A percentile compares a stretch with the other conserved stretches of the same genome.
These are phyloP conservation scores for Pythium phragmiticola DNA, from an alignment of 352 stramenopile genomes.

Conservation along the genomic window DNA sequence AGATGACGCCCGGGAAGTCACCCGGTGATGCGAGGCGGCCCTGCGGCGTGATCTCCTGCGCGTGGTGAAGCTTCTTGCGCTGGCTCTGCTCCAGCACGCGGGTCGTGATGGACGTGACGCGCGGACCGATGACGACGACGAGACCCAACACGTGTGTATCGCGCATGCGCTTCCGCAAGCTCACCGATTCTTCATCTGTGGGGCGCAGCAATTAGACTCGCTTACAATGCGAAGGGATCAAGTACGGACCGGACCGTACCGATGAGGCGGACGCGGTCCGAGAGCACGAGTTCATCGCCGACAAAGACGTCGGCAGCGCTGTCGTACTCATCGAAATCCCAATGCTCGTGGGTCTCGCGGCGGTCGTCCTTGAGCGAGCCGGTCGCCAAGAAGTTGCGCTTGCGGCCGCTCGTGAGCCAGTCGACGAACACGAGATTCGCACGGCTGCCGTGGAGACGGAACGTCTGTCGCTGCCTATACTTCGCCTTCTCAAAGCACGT, in stretches of 20 bases:
- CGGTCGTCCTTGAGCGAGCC: slow-evolving; percentile 57
- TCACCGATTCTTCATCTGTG: slow-evolving; percentile 71
- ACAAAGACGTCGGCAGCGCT: slow-evolving; percentile 61
- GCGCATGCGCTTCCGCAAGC: slow-evolving; percentile 69
- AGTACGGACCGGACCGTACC: slow-evolving; percentile 29
- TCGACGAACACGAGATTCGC: slow-evolving; percentile 79
- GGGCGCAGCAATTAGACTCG: no score
- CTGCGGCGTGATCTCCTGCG: slow-evolving; percentile 69
- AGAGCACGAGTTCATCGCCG: slow-evolving; percentile 48
- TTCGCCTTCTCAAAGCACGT: slow-evolving; percentile 76
- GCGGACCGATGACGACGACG: slow-evolving; percentile 60
- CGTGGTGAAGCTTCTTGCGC: slow-evolving; percentile 74
- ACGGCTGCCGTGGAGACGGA: slow-evolving; percentile 38
- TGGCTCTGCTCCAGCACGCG: slow-evolving; percentile 61
- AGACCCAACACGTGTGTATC: slow-evolving; percentile 71
- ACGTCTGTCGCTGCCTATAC: slow-evolving; percentile 68
- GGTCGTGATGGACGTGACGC: slow-evolving; percentile 50
- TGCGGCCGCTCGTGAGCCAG: slow-evolving; percentile 84
- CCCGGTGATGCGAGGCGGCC: slow-evolving; percentile 49
- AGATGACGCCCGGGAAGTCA: slow-evolving; percentile 53
- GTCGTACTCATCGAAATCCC: slow-evolving; percentile 80
- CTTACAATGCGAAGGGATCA: background rate
- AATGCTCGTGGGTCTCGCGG: slow-evolving; percentile 71
- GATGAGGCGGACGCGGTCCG: slow-evolving; percentile 63
- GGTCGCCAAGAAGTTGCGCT: slow-evolving; percentile 73